Evolutionary conservation across 805 yeast species (phyloP).

Genomic region (Diddensiella santjacobensis): DNA sequence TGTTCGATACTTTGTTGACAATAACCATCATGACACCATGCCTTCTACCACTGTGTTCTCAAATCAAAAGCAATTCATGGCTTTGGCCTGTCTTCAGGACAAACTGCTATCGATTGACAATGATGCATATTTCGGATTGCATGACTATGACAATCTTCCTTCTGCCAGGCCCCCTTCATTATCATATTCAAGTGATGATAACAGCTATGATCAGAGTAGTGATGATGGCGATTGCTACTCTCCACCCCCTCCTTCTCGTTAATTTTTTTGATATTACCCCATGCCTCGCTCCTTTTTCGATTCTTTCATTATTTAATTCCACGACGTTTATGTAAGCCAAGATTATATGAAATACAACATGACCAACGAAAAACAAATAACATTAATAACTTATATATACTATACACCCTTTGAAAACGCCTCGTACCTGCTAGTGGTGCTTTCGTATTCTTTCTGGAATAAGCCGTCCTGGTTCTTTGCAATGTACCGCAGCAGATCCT

Average conservation of each 20-base stretch:
- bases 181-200: constrained; percentile 12
- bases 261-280: neutral
- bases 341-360: neutral
- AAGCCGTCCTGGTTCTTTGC: constrained; percentile 39
- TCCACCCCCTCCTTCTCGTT: constrained; percentile 14
- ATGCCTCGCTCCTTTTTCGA: neutral
- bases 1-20: constrained; percentile 25
- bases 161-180: constrained; percentile 8
- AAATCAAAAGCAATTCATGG: constrained; percentile 27
- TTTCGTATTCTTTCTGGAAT: constrained; percentile 45
- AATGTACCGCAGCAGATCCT: constrained; percentile 51
- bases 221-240: constrained; percentile 4
- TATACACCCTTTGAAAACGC: constrained; percentile 24
- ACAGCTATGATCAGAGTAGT: constrained; percentile 14
- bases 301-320: no score
- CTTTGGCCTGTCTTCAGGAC: constrained; percentile 19
- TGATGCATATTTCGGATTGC: constrained; percentile 34
- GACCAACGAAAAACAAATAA: neutral
- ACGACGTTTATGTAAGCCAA: no score
- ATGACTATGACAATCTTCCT: constrained; percentile 18
- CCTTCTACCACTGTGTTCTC: constrained; percentile 27
- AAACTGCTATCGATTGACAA: constrained; percentile 30
- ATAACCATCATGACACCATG: constrained; percentile 13
- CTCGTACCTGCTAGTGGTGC: constrained; percentile 49
- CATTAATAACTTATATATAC: neutral